Base-by-base conservation (phyloP, 495 filamentous ascomycete genomes). In the Collariella sp. region DNA sequence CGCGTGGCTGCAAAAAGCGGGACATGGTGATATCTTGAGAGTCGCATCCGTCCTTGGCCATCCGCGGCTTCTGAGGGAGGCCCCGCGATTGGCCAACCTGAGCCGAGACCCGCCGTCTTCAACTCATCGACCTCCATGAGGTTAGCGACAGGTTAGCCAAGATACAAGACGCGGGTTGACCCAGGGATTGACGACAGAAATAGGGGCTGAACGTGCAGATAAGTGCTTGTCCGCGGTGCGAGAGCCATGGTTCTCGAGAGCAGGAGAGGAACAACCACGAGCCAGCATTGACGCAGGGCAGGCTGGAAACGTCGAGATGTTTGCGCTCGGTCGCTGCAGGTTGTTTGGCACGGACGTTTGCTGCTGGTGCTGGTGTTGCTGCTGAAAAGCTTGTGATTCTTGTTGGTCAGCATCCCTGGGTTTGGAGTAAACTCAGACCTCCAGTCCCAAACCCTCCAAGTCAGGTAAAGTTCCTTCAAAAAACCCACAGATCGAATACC, bases 11-110 rank as follows among this genome's bases (percentile, higher is more conserved):
- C 12, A 16, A 20, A 20, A 22, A 20, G 22, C 16, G 13, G 9
- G 39, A 15, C 19, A 42, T n/a, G 40, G 9, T 13, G 22, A 22
- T 19, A 19, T 16, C 20, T 19, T 42, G 40, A 11, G 11, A 20
- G 23, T 40, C 40, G 19, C 45, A 12, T 44, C 42, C n/a, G 16
- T n/a, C 19, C 6, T 24, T 7, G 31, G 20, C 39, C 19, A 29
- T 40, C 54, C 33, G 46, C 41, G 47, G 34, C 45, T 33, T 39
- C 34, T 11, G 19, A 42, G 29, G 38, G 19, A 44, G 26, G 26
- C 6, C 20, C 33, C 39, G 19, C 45, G 31, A 57, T 50, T 57
- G 54, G 54, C 20, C 34, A 7, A 22, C n/a, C 15, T 34, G 10
- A 20, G 23, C 6, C 1, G 16, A 4, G 43, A 52, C 43, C 55